Conservation (phyloP, 163 green algal species). For the Picocystis sp. region DNA sequence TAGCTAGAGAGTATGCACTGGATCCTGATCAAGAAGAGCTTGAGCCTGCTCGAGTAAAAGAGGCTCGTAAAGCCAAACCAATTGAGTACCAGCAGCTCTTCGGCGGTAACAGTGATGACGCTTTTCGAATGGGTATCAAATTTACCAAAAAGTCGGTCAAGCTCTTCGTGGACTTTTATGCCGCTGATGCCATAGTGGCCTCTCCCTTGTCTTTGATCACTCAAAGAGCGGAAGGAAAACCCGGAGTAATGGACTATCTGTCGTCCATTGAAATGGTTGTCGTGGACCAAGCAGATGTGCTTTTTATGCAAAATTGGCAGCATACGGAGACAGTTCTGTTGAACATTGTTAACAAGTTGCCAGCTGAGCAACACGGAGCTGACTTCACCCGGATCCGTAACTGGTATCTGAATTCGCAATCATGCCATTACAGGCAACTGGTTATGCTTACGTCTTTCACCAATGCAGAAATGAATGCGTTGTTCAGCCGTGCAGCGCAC, state of each 20-base stretch:
- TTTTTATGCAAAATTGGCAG: conserved; percentile 85
- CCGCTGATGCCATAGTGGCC: conserved; percentile 66
- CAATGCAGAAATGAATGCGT: conserved; percentile 47
- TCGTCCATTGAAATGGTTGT: conserved; percentile 48
- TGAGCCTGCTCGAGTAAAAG: no score
- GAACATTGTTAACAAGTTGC: conserved; percentile 53
- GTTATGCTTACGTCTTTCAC: conserved; percentile 58
- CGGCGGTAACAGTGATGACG: conserved; percentile 61
- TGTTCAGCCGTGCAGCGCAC: conserved; percentile 19
- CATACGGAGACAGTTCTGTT: conserved; percentile 56
- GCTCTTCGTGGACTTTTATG: conserved; percentile 46
- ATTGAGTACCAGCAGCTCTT: conserved; percentile 51
- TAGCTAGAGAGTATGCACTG: no score
- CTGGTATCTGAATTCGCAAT: conserved; percentile 26
- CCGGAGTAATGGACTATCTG: conserved; percentile 5
- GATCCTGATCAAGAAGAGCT: no score
- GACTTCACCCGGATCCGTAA: conserved; percentile 85
- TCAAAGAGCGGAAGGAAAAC: conserved; percentile 35
- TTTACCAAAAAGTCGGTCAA: conserved; percentile 42
- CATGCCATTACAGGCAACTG: conserved; percentile 56
- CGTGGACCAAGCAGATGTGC: conserved; percentile 65
- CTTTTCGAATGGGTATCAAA: conserved; percentile 71
- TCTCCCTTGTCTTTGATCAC: conserved; percentile 60
- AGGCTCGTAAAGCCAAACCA: conserved; percentile 19
- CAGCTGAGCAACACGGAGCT: conserved; percentile 51